phyloP scores from a whole-genome alignment of 106 monocot genomes.

The Chionographis japonica region DNA sequence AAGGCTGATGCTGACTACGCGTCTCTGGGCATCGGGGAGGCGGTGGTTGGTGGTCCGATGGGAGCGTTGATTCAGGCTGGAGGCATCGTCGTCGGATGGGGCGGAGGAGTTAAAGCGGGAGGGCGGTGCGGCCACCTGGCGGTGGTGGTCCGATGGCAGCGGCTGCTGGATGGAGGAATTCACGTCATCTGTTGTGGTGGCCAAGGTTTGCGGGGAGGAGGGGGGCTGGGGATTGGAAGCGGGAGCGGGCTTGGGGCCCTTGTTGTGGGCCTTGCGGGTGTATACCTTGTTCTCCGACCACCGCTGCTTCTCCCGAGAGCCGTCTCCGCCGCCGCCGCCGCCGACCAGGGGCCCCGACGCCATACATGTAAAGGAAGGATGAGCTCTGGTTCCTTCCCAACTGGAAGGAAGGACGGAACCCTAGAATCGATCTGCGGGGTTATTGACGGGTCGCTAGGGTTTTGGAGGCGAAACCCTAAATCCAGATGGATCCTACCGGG shows the following conservation, averaged over 20 bases:
- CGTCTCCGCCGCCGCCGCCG: slow-evolving; percentile 22
- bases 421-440: too few species aligned
- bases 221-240: background rate
- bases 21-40: background rate
- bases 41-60: background rate
- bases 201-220: slow-evolving; percentile 11
- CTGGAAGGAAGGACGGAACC: too few species aligned
- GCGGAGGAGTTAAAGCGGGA: background rate
- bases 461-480: too few species aligned
- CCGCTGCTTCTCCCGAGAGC: slow-evolving; percentile 40
- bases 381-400: too few species aligned
- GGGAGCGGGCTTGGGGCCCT: slow-evolving; percentile 2
- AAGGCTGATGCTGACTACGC: slow-evolving; percentile 12
- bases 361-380: slow-evolving; percentile 24
- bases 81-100: slow-evolving; percentile 32
- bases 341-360: slow-evolving; percentile 44
- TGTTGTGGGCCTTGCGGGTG: slow-evolving; percentile 36
- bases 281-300: slow-evolving; percentile 49
- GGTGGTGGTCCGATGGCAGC: background rate
- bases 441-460: too few species aligned
- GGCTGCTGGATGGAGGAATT: slow-evolving; percentile 14
- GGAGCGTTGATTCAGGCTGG: slow-evolving; percentile 23
- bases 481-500: too few species aligned
- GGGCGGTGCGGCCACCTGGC: background rate
- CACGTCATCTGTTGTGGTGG: slow-evolving; percentile 7